Evolutionary conservation across 2,329 filamentous ascomycete genomes (phyloP), one percentile per base, ranked within the genome.

Genomic region (Fusarium concolor): DNA sequence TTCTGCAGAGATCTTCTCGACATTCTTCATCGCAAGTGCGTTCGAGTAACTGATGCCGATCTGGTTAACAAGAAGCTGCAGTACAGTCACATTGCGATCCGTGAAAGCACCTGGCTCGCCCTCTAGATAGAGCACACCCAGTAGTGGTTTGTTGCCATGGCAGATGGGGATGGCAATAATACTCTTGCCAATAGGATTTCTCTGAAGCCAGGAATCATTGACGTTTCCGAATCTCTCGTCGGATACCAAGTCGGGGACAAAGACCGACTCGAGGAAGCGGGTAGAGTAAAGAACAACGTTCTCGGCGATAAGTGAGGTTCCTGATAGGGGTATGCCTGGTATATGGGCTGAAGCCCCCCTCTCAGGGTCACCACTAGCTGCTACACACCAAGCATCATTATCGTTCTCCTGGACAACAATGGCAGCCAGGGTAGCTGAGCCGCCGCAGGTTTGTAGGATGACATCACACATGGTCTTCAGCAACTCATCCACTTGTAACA

Each of bases 401-500:
- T 87, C 86, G 44, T 89, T 86, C 57, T 92, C 90, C 71, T 92
- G 89, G 10, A 93, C 88, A 22, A 93, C 85, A 53, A 95, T 91
- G 15, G 90, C 91, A 18, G 90, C 91, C 8, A 91, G 82, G 3
- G 90, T 90, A 10, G 90, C 91, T 10, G 87, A 84, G 31, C 87
- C 87, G 38, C 91, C 91, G 51, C 91, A 93, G 1, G 90, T 93
- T 70, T 94, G 90, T 26, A 94, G 78, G 47, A 94, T 92, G 65
- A 94, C 92, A 64, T 93, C 89, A 70, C 91, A 92, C 88, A 95
- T 93, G 41, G 92, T 94, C 73, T 90, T 89, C 63, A 94, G 84
- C 6, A 95, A 84, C 71, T 90, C 87, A 67, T 94, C 91, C 14
- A 94, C 87, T 67, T 91, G 87, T 12, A 95, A 79, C 50, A 94